These are phyloP conservation scores for Escovopsis sp. DNA, from an alignment of 2,329 filamentous ascomycete species.

Conservation along the genomic window DNA sequence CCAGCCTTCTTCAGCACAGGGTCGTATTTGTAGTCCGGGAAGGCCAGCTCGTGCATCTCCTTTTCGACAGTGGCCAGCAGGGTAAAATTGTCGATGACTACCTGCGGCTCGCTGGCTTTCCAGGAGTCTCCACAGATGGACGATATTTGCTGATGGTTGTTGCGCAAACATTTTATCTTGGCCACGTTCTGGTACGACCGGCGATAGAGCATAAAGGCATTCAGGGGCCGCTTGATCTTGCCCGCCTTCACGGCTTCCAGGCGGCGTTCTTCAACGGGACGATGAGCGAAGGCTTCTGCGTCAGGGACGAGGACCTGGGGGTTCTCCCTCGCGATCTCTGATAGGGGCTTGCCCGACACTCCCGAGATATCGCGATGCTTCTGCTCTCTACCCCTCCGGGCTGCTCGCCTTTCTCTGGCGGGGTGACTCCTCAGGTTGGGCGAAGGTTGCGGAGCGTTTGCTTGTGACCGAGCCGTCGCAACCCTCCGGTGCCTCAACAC, in stretches of 20 bases:
- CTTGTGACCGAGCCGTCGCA: not conserved
- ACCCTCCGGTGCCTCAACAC: not conserved
- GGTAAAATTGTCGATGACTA: constrained; percentile 61
- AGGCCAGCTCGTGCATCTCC: constrained; percentile 68
- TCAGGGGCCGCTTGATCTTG: constrained; percentile 85
- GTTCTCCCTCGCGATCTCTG: constrained; percentile 51
- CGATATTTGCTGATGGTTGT: constrained; percentile 90
- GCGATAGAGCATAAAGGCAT: constrained; percentile 95
- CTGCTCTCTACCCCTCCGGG: constrained; percentile 18
- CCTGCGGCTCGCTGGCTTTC: constrained; percentile 56
- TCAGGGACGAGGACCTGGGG: constrained; percentile 52
- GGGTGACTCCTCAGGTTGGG: not conserved
- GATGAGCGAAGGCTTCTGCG: constrained; percentile 67
- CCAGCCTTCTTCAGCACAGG: constrained; percentile 50
- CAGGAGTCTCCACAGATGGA: constrained; percentile 77
- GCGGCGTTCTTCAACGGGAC: constrained; percentile 49
- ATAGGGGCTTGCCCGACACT: constrained; percentile 40
- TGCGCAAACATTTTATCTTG: constrained; percentile 65
- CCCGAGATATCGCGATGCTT: constrained; percentile 11
- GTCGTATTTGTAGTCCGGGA: constrained; percentile 88
- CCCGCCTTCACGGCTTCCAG: constrained; percentile 54
- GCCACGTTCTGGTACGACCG: constrained; percentile 81
- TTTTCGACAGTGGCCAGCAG: constrained; percentile 67
- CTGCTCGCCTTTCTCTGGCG: constrained; percentile 7
- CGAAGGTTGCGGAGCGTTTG: not conserved